Evolutionary conservation across 2,329 filamentous ascomycete species (phyloP), one percentile per base, ranked within the genome.

Genomic region (Triangularia verruculosa): DNA sequence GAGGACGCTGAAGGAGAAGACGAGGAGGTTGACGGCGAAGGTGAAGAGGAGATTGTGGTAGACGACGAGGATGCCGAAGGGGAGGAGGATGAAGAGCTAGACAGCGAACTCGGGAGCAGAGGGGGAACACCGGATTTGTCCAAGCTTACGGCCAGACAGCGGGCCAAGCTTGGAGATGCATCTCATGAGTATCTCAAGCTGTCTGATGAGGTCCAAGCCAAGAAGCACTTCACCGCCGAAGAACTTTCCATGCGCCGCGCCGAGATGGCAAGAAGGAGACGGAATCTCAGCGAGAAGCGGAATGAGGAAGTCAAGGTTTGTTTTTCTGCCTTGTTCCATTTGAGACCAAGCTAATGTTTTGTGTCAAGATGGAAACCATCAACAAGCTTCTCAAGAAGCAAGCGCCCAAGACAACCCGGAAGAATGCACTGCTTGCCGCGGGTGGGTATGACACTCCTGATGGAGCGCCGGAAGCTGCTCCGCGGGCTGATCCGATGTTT

Each of bases 381-480:
- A 93, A 95, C 80, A 93, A 93, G 72, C 86, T 95, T 1, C 86
- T 95, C 59, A 93, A 93, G 76, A 93, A 93, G 74, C 91, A 93
- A 74, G 90, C 91, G 0, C 89, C 91, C 24, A 93, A 94, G 76
- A 86, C 86, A 62, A 89, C 84, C 68, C 79, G 81, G 67, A 85
- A 83, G 69, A 47, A 47, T 20, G 39, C 39, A 17, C 39, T 47
- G 7, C 39, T 47, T 47, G 81, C 75, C 30, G 81, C 73, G 53
- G 79, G 70, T 61, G 83, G 80, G 32, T 82, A 82, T 11, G 81
- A 79, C 9, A 79, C 78, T 1, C 79, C 80, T 7, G 83, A 83
- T 57, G 77, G 57, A 4, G 20, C 74, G 1, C 80, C 82, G 1
- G 27, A 32, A 17, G 32, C 30, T 20, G 68, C 73, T 2, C 78